Evolutionary conservation across 192 early-diverging fungal genomes (phyloP), one percentile per base, ranked within the genome.

Genomic region (Helicostylum pulchrum): DNA sequence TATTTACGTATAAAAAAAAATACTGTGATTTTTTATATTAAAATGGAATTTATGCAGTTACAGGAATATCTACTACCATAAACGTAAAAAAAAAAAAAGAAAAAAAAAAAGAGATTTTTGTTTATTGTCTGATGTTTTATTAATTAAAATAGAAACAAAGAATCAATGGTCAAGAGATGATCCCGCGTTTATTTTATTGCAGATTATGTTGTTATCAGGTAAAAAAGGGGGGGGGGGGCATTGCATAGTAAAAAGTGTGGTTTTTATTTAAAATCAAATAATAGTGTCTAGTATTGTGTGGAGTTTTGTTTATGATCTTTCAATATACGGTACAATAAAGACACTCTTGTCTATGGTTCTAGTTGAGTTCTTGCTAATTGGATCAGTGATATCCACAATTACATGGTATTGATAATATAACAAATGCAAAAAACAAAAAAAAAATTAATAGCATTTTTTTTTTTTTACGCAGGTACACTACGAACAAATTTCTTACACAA

Each of bases 161-260:
- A 98, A 97, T 76, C 93, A 96, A 66, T 98, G 95, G 95, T 92
- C 95, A 39, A 67, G 96, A 61, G 96, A 98, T 72, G 96, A 98
- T 78, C 95, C 96, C 21, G 95, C 95, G 15, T 97, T 97, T 67
- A 75, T 96, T 43, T 85, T 94, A 11, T 66, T 98, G 21, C 75
- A 92, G 39, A 81, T 85, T 21, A 65, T 79, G 21, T 78, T 82
- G 17, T 79, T 97, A 14, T 74, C 77, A 14, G 20, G 57, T 59
- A 44, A 10, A 23, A 12, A 15, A 14, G 7, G 3, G 23, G 39
- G 26, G 26, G 7, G 7, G 3, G 23, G 39, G 26, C 1, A 26
- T 26, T 26, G 2, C 2, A 26, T 2, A 26, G 26, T 26, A 26
- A 26, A 26, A 26, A 26, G 2, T n/a, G 26, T 26, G 26, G 2